Evolutionary conservation across 768 basidiomycete species (phyloP), one percentile per base, ranked within the genome.

Genomic region (Auriculariales sp.): DNA sequence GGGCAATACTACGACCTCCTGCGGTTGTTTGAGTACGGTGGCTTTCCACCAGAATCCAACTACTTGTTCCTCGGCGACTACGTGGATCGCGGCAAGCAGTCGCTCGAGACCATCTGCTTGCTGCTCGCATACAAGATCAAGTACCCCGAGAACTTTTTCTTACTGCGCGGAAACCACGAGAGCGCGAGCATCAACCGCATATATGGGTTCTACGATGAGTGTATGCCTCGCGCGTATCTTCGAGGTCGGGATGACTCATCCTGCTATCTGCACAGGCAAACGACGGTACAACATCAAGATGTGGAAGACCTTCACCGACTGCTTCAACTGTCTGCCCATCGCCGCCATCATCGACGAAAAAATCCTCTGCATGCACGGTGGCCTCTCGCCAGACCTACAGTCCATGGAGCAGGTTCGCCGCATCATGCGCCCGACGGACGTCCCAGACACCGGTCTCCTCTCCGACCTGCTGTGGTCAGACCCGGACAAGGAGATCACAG

Each of bases 61-160:
- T 99, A 99, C 70, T 85, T 99, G 58, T 99, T 99, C 78, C 81
- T 99, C 48, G 94, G 94, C 55, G 94, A 99, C 70, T 99, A 99
- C 63, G 94, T 99, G 61, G 94, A 99, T 71, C 83, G 94, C 65
- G 94, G 94, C 59, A 99, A 99, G 68, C 94, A 99, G 67, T 91
- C 87, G 44, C 77, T 99, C 60, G 94, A 99, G 71, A 99, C 94
- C n/a, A 99, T 99, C 65, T 97, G 94, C 65, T 81, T 99, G 42
- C 76, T 99, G 52, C 81, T 99, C 57, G 93, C 94, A 42, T 99
- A 99, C 85, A 99, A 99, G 39, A 94, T 94, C 76, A 99, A 98
- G 77, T 99, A 97, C 74, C 94, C 94, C 48, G 94, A 99, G 79
- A 99, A 99, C 75, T 99, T 99, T 73, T 99, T 99, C 73, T 93